phyloP scores from a whole-genome alignment of 352 stramenopile genomes.

The Stramenopiles sp. region DNA sequence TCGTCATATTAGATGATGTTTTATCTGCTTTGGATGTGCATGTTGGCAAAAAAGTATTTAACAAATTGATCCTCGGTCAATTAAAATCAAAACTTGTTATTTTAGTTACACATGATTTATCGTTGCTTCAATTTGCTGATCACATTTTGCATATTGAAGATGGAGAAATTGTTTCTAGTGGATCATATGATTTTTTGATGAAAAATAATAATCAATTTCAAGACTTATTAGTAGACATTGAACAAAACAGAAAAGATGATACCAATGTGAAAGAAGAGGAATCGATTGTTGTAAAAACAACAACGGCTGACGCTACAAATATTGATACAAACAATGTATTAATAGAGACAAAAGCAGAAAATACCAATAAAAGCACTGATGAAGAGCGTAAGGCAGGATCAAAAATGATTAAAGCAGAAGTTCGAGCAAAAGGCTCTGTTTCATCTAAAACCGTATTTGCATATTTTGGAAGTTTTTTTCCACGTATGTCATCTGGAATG shows the following conservation, averaged over 20 bases:
- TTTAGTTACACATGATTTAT: neutral
- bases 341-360: too few species aligned
- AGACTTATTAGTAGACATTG: too few species aligned
- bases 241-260: too few species aligned
- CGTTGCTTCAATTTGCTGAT: slow-evolving; percentile 23
- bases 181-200: slow-evolving; percentile 11
- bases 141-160: slow-evolving; percentile 25
- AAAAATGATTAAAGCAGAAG: slow-evolving; percentile 9
- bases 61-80: slow-evolving; percentile 20
- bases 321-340: neutral
- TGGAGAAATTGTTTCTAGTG: slow-evolving; percentile 24
- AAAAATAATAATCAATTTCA: neutral
- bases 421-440: neutral
- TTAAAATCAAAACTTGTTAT: slow-evolving; percentile 29
- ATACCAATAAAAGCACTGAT: neutral
- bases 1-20: slow-evolving; percentile 67
- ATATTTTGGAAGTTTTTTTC: slow-evolving; percentile 6
- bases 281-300: too few species aligned
- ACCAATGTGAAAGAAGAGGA: too few species aligned
- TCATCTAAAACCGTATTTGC: neutral
- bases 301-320: too few species aligned
- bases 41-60: slow-evolving; percentile 17
- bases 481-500: neutral
- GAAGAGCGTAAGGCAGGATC: neutral
- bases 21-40: slow-evolving; percentile 46